Evolutionary conservation across 768 basidiomycete species (phyloP), one percentile per base, ranked within the genome.

Genomic region (Leccinum truebloodii): DNA sequence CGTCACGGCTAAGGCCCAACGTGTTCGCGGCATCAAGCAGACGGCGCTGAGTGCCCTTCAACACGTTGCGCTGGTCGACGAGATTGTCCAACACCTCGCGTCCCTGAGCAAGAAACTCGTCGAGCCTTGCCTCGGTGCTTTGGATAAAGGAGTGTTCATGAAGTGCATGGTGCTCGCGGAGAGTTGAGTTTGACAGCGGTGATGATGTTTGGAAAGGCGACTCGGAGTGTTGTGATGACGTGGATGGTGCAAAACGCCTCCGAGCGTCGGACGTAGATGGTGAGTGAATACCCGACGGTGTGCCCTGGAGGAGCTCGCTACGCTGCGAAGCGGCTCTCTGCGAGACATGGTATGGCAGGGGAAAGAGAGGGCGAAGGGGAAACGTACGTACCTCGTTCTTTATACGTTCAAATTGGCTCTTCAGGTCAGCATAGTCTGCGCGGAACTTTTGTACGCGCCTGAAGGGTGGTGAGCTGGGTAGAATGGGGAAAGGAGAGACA

Each of bases 371-470:
- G 3, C 4, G 28, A 28, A 2, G 22, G 39, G 34, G 35, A 39
- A 26, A 56, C 48, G 39, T 54, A 60, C 52, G 39, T 54, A 60
- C 86, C 69, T 90, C 83, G 37, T 71, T 76, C 76, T 94, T 95
- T 54, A 90, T 74, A 30, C 73, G 79, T 53, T 98, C 94, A 67
- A 98, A 96, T 65, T 94, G 90, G 50, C 74, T 79, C 62, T 90
- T 86, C 7, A 98, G 79, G 63, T 95, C 92, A 18, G 81, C 69
- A 68, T 98, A 95, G 70, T 98, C 96, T 30, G 85, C 76, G 30
- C 92, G 85, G 68, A 99, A 95, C 75, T 94, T 95, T 67, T 92
- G 90, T 3, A 96, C 91, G 24, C 96, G 92, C 81, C 95, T 97
- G 68, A 1, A 26, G 62, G 63, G 48, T 35, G 35, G 49, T 61